Evolutionary conservation across 176 grass and related monocot genomes (phyloP), one percentile per base, ranked within the genome.

Genomic region (Oropetium thomaeum): DNA sequence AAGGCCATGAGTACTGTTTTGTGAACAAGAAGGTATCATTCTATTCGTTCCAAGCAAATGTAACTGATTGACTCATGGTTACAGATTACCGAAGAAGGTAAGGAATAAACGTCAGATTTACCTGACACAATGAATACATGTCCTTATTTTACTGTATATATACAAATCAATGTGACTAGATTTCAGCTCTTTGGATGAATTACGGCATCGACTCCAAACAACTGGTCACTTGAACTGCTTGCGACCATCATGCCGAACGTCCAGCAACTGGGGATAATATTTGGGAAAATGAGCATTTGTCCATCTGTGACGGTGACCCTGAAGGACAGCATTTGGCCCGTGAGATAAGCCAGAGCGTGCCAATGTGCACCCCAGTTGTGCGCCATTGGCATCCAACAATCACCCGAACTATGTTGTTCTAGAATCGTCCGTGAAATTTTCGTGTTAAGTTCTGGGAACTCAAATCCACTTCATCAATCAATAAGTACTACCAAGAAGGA

Each of bases 301-400:
- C 34, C 73, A 0, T 86, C 32, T 0, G 65, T 82, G 23, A 74
- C 30, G 7, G 77, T 79, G 31, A 86, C 15, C 42, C 16, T 73
- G 40, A 89, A 89, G 2, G 87, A 89, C 26, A 82, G 73, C 1
- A 2, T 17, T 0, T 89, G 67, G 0, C 39, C 71, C 0, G 19
- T 62, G 17, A 89, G 71, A 2, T 81, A 53, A 0, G 22, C 58
- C 10, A 77, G 40, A 0, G 87, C 73, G 23, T 89, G 87, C 82
- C 82, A 89, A 39, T 89, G 66, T 0, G 66, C 87, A 4, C 87
- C 87, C 67, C 69, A 72, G 26, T 89, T 89, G 4, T 79, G 68
- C 0, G 60, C 43, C 87, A 89, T 89, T 5, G 65, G 42, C 8
- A 52, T 58, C 82, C 78, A 86, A 0, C 78, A 86, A 0, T 62